Percentiles rank a stretch among this genome's conserved stretches.
Evolutionary conservation across 2,329 filamentous ascomycete species (phyloP).

Genomic region (Penicillium sp.): DNA sequence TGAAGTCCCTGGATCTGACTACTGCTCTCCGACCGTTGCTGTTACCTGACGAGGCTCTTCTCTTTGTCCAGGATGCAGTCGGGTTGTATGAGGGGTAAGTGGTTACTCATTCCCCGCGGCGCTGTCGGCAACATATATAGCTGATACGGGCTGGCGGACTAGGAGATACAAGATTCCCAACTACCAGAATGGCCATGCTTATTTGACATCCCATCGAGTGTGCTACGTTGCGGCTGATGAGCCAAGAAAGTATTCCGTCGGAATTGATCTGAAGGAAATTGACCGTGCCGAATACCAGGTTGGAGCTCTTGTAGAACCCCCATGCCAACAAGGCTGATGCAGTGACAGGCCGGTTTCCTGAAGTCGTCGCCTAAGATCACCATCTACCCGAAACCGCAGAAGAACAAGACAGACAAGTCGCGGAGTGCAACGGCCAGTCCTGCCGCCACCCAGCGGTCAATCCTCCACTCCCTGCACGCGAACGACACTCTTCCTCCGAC

Average conservation of each 20-base stretch:
- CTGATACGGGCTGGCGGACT: conserved; percentile 16
- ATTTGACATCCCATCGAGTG: conserved; percentile 89
- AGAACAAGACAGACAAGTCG: conserved; percentile 56
- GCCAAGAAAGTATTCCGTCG: conserved; percentile 77
- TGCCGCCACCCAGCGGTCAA: conserved; percentile 23
- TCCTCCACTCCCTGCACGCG: conserved; percentile 36
- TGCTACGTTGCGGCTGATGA: conserved; percentile 92
- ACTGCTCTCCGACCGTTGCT: conserved; percentile 91
- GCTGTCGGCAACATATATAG: conserved; percentile 14
- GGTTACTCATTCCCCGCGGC: conserved; percentile 1
- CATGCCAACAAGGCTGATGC: neutral
- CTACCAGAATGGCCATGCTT: conserved; percentile 93
- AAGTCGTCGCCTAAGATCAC: conserved; percentile 95
- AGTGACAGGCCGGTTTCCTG: conserved; percentile 72
- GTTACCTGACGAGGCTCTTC: conserved; percentile 85
- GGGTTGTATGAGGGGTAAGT: conserved; percentile 94
- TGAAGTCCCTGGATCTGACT: conserved; percentile 92
- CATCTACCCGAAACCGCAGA: conserved; percentile 75
- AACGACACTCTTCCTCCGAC: conserved; percentile 33
- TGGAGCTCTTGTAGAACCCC: conserved; percentile 30
- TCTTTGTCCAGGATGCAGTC: conserved; percentile 97
- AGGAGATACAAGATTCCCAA: conserved; percentile 94
- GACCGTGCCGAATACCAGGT: conserved; percentile 89
- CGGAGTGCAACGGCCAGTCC: conserved; percentile 50
- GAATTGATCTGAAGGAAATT: conserved; percentile 84